Evolutionary conservation across 2,329 filamentous ascomycete genomes (phyloP), one percentile per base, ranked within the genome.

Genomic region (Epichloe hybrida): DNA sequence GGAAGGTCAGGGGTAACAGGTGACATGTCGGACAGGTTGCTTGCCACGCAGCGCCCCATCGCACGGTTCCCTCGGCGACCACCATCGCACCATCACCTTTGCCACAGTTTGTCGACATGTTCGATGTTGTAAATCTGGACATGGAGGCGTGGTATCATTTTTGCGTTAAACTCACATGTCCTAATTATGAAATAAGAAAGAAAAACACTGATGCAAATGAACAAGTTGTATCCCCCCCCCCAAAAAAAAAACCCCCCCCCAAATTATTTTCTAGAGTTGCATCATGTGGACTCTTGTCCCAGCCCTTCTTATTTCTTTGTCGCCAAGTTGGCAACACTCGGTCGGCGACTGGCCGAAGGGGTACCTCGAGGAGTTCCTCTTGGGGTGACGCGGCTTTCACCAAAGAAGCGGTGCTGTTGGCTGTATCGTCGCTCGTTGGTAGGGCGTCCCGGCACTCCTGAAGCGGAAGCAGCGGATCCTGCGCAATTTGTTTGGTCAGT

Each of bases 351-450:
- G 0, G 64, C 66, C 0, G 65, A 63, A 0, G 68, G 68, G 0
- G 68, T 70, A 1, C 64, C 66, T 7, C 66, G 55, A 0, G 67
- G 67, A 2, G 68, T 70, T 4, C 56, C 59, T 15, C 63, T 59
- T 5, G 68, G 68, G 1, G 68, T 70, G 1, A 70, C 67, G 21
- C 68, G 65, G 39, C 57, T 68, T 57, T 70, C 67, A 1, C 68
- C 68, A 43, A 70, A 69, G 60, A 70, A 70, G 12, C 68, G 66
- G 41, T 67, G 54, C 39, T 69, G 63, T 48, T 70, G 67, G 51
- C 67, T 69, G 57, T 63, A 70, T 6, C 60, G 56, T 1, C 66
- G 62, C 1, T 55, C 54, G 3, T 55, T 52, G 2, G 43, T 54
- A 0, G 59, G 56, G 3, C 61, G 52, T 13, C 56, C 55, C 4